Evolutionary conservation across 345 rosid genomes (phyloP), one percentile per base, ranked within the genome.

Genomic region (Acer negundo): DNA sequence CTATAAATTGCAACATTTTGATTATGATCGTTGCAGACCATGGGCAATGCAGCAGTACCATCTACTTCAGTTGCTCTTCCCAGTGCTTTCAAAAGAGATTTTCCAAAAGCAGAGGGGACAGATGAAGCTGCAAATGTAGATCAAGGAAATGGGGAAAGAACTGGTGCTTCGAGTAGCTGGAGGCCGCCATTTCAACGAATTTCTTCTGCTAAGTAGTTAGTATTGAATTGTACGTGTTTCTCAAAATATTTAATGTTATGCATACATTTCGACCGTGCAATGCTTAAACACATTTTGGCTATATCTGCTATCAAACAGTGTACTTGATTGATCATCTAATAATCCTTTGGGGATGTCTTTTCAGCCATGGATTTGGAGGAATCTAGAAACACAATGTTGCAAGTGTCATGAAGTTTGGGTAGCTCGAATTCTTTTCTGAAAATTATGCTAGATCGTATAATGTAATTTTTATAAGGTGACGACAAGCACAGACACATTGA

Each of bases 81-180:
- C 55, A 58, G 62, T 67, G 46, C 81, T 23, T 47, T 70, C 24
- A 75, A 76, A 59, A 77, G 78, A 77, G 69, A 81, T 77, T 68
- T 75, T 19, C 67, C 31, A 38, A 83, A 83, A 71, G 72, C 63
- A 28, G 86, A 77, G 15, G 82, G 74, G 24, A 68, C 77, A 23
- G 38, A 72, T 63, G 85, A 83, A 62, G 78, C 64, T 69, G 58
- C 80, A 22, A 79, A 70, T 35, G 62, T 59, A 56, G 76, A 73
- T 59, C 72, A 56, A 28, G 76, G 70, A 58, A 61, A 46, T 74
- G 83, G 80, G 79, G 81, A 81, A 56, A 79, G 62, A 26, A 75
- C 72, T 35, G 86, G 83, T 71, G 74, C 80, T 75, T 82, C 82
- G 51, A 79, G 89, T 72, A 73, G 83, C 75, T 81, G 84, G 86